Conservation (phyloP, 1,139 yeast species). For the Zygoascus meyerae region DNA sequence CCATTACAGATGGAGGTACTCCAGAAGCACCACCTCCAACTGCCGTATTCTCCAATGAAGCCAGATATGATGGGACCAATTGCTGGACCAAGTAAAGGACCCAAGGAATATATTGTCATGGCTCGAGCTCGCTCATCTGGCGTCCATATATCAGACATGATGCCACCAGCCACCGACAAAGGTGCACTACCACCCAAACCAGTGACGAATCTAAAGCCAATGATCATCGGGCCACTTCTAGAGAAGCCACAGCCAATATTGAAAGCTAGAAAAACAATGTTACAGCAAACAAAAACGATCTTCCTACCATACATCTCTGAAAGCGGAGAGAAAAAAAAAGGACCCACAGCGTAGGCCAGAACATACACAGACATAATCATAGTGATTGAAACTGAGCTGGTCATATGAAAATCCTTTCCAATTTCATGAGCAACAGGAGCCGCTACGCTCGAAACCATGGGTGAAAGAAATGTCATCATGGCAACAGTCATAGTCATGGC, state of each 20-base stretch:
- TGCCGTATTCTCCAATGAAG: slow-evolving; percentile 41
- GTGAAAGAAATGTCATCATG: slow-evolving; percentile 48
- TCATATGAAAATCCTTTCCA: slow-evolving; percentile 39
- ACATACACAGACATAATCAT: slow-evolving; percentile 53
- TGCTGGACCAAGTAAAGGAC: slow-evolving; percentile 57
- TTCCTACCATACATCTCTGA: slow-evolving; percentile 55
- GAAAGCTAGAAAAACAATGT: slow-evolving; percentile 46
- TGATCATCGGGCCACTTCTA: slow-evolving; percentile 43
- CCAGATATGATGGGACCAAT: slow-evolving; percentile 56
- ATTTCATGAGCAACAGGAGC: slow-evolving; percentile 52
- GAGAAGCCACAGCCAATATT: slow-evolving; percentile 55
- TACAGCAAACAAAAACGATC: slow-evolving; percentile 44
- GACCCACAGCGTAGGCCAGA: slow-evolving; percentile 59
- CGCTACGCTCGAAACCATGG: slow-evolving; percentile 53
- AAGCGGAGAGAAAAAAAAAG: slow-evolving; percentile 53
- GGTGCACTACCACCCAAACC: slow-evolving; percentile 62
- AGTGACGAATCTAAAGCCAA: slow-evolving; percentile 53
- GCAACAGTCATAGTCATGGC: slow-evolving; percentile 46
- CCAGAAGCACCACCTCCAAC: slow-evolving; percentile 60
- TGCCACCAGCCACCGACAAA: slow-evolving; percentile 60
- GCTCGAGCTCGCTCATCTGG: slow-evolving; percentile 50
- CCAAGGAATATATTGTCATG: slow-evolving; percentile 50
- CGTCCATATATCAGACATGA: slow-evolving; percentile 53
- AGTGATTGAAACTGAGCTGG: slow-evolving; percentile 37
- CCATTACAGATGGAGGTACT: slow-evolving; percentile 49